Percentiles rank a stretch among this genome's conserved stretches.
phyloP scores from a whole-genome alignment of 257 asterid species.

The Forsythia suspensa region DNA sequence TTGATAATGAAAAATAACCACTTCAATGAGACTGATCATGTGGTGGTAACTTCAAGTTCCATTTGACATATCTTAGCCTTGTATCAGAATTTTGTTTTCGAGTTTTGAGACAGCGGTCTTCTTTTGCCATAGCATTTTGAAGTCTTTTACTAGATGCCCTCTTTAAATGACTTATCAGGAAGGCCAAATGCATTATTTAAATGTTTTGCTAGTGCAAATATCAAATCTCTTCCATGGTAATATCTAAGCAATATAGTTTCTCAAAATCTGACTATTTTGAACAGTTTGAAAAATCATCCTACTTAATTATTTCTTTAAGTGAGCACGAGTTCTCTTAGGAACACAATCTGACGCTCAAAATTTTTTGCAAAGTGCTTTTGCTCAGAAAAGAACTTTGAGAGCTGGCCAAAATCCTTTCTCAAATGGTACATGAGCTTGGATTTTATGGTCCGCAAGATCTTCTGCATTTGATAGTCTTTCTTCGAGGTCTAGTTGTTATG shows the following conservation, averaged over 20 bases:
- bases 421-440: not conserved
- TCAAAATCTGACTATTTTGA: not conserved
- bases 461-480: not conserved
- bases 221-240: not conserved
- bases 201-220: not conserved
- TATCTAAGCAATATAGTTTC: not conserved
- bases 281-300: not conserved
- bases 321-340: not conserved
- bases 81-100: not conserved
- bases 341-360: not conserved
- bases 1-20: constrained; percentile 15
- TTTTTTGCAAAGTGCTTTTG: not conserved
- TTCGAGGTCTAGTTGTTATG: not conserved
- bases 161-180: not conserved
- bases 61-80: not conserved
- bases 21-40: constrained; percentile 2
- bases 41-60: not conserved
- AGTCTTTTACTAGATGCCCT: not conserved
- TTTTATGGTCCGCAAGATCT: not conserved
- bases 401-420: not conserved
- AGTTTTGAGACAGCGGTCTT: not conserved
- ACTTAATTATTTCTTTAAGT: not conserved
- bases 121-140: not conserved
- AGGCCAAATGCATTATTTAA: not conserved
- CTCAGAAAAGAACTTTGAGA: not conserved